Conservation (phyloP, 305 asterid genomes). For the Fraxinus sp. region DNA sequence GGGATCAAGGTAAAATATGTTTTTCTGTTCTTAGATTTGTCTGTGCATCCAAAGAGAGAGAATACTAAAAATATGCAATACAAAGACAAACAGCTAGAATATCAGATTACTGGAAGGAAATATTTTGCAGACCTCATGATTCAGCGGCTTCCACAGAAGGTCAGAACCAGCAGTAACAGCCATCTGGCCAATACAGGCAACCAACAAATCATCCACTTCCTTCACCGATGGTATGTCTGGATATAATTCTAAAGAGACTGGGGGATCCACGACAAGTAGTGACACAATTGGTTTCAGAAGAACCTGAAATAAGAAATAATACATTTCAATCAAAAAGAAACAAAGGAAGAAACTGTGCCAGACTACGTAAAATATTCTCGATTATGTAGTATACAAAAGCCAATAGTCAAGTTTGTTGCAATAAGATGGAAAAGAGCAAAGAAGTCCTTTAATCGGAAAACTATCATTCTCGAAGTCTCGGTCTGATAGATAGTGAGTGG, state of each 20-base stretch:
- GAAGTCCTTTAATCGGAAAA: neutral
- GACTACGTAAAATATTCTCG: neutral
- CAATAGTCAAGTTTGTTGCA: neutral
- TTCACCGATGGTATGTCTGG: slow-evolving; percentile 57
- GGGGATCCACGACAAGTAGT: slow-evolving; percentile 72
- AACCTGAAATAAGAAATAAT: slow-evolving; percentile 44
- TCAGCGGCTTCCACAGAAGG: slow-evolving; percentile 90
- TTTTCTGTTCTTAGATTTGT: neutral
- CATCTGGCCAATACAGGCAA: slow-evolving; percentile 81
- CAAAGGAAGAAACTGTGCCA: neutral
- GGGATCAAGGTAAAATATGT: neutral
- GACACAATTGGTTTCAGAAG: slow-evolving; percentile 80
- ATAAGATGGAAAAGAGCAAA: neutral
- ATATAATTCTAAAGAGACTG: slow-evolving; percentile 43
- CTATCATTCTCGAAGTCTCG: neutral
- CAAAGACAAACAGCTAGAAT: neutral
- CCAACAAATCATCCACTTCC: slow-evolving; percentile 72
- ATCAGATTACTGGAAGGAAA: neutral
- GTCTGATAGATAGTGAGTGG: neutral
- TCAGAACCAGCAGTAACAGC: slow-evolving; percentile 90
- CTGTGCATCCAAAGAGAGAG: neutral
- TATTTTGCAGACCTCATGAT: slow-evolving; percentile 67
- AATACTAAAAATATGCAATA: neutral
- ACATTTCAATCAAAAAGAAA: neutral
- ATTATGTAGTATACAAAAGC: neutral